These are phyloP conservation scores for Auricularia sp. DNA, from an alignment of 768 basidiomycete genomes.

Conservation along the genomic window DNA sequence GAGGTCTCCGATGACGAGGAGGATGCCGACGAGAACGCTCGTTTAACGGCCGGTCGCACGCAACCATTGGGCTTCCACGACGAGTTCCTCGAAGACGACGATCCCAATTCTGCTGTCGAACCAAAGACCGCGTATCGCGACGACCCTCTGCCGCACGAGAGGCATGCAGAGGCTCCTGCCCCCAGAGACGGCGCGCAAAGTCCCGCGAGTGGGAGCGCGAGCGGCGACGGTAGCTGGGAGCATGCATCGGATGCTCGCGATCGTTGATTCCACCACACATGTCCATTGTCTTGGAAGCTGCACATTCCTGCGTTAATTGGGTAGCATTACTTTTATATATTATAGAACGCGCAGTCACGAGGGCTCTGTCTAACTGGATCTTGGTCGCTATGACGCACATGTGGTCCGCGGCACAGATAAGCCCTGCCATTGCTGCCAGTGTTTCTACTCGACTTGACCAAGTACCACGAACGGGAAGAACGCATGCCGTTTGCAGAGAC, in stretches of 20 bases:
- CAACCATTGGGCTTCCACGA: slow-evolving; percentile 52
- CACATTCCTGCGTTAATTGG: too few relatives aligned
- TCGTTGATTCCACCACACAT: not conserved
- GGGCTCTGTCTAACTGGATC: too few relatives aligned
- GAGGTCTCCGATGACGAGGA: slow-evolving; percentile 78
- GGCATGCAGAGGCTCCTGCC: slow-evolving; percentile 5
- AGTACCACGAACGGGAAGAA: not conserved
- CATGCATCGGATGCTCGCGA: slow-evolving; percentile 13
- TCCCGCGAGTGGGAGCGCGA: slow-evolving; percentile 33
- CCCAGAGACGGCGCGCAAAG: slow-evolving; percentile 15
- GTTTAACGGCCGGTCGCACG: slow-evolving; percentile 32
- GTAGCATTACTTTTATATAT: too few relatives aligned
- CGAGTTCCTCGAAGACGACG: slow-evolving; percentile 76
- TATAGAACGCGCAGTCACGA: too few relatives aligned
- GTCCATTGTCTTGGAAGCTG: not conserved
- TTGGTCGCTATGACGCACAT: too few relatives aligned
- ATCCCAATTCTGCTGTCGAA: slow-evolving; percentile 25
- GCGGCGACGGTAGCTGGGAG: slow-evolving; percentile 66
- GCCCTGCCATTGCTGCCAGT: too few relatives aligned
- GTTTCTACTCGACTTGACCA: not conserved
- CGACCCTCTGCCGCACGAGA: slow-evolving; percentile 31
- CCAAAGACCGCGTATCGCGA: slow-evolving; percentile 36
- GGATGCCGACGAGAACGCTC: slow-evolving; percentile 55
- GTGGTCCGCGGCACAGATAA: too few relatives aligned
- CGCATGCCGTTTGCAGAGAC: slow-evolving; percentile 30